Evolutionary conservation across 306 rosid species (phyloP), one percentile per base, ranked within the genome.

Genomic region (Dalbergia cultrata): DNA sequence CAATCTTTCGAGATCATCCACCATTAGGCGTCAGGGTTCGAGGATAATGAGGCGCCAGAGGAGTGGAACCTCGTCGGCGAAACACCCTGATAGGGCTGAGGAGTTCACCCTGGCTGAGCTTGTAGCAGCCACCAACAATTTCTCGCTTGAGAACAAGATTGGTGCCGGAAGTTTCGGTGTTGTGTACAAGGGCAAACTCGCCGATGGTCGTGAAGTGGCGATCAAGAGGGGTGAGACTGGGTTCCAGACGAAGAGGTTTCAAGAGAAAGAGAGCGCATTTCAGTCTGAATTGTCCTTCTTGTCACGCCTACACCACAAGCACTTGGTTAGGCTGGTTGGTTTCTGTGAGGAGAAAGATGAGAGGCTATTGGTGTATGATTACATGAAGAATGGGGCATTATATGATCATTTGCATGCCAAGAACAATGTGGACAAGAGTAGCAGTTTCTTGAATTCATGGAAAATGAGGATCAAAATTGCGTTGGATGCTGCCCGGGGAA

Each of bases 141-240:
- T 95, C 77, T 84, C 93, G 14, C 16, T 43, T 3, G 92, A 90
- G 81, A 89, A 92, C 86, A 90, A 91, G 85, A 66, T 95, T 13
- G 98, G 98, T 1, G 88, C 92, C 0, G 98, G 98, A 70, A 95
- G 98, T 88, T 95, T 86, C n/a, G 98, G 98, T 6, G 85, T 92
- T 19, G 97, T 95, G 66, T 95, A 95, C 64, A 87, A 34, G 57
- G 98, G 97, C 3, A 95, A 91, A 73, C 84, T 95, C 13, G 0
- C 41, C 0, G 98, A 95, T 4, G 94, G 97, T 6, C 92, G 95
- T 0, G 95, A 91, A 7, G 97, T 95, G 5, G 98, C 98, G 4
- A 91, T 95, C 73, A 95, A 95, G 83, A 86, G 97, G 45, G 91
- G 97, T 0, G 97, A 92, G 18, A 85, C 86, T 0, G 80, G 90